A percentile compares a stretch with the other conserved stretches of the same genome.
phyloP scores from a whole-genome alignment of 108 stramenopile genomes.

The Pinguiococcus pyrenoidosus region DNA sequence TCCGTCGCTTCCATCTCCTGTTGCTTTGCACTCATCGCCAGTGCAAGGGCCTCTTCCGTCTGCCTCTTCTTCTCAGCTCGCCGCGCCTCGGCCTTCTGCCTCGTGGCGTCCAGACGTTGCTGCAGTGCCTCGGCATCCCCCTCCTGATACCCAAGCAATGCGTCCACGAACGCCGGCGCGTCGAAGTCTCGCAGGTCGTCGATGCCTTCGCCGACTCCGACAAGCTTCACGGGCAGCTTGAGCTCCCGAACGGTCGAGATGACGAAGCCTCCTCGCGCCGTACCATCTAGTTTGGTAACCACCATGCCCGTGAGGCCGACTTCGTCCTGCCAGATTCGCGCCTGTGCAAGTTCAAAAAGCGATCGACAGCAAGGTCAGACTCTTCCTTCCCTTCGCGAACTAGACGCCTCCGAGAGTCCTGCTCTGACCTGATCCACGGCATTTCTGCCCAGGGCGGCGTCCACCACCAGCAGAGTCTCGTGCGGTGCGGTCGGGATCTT shows the following conservation, averaged over 20 bases:
- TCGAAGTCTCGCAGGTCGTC: constrained; percentile 38
- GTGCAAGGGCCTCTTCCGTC: no score
- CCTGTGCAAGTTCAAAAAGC: no score
- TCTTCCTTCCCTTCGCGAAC: no score
- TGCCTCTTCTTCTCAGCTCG: no score
- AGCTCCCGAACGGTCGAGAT: constrained; percentile 74
- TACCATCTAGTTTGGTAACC: constrained; percentile 83
- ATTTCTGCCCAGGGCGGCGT: constrained; percentile 83
- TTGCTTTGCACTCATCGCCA: no score
- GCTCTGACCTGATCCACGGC: constrained; percentile 84
- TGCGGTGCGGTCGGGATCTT: constrained; percentile 53
- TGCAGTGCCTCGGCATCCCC: no score
- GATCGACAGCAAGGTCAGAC: no score
- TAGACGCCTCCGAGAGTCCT: no score
- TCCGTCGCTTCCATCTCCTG: no score
- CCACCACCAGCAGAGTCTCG: constrained; percentile 78
- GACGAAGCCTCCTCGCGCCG: constrained; percentile 78
- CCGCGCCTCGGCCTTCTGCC: no score
- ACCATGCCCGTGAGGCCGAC: constrained; percentile 77
- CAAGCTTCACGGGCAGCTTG: constrained; percentile 79
- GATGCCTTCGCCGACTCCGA: constrained; percentile 79
- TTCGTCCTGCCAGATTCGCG: constrained; percentile 59
- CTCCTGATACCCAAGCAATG: constrained; percentile 27
- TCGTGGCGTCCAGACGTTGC: no score
- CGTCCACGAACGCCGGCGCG: constrained; percentile 28